Conservation (phyloP, 164 flowering plant genomes). For the Liriodendron chinense region DNA sequence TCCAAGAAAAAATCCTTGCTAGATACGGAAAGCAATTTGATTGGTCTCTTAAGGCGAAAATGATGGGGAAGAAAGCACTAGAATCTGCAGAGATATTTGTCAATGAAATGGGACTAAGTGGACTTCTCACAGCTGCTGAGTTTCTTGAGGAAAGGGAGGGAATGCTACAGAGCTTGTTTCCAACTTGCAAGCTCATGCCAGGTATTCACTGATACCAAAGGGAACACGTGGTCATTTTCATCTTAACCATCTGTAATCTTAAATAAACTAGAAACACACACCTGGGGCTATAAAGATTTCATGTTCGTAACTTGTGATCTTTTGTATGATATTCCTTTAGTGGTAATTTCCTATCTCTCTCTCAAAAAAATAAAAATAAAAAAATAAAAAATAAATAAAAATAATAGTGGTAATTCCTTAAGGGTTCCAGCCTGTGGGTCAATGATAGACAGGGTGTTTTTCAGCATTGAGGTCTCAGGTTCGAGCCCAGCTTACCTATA, state of each 20-base stretch:
- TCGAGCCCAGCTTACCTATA: neutral
- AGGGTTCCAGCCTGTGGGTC: neutral
- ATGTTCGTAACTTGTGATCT: neutral
- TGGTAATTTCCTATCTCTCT: too few species aligned
- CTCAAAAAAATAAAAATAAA: too few species aligned
- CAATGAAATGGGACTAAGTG: constrained; percentile 81
- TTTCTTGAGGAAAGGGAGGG: constrained; percentile 84
- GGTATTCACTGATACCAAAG: constrained; percentile 32
- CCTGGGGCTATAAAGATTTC: neutral
- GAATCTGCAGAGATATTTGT: constrained; percentile 87
- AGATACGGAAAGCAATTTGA: constrained; percentile 79
- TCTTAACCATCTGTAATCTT: too few species aligned
- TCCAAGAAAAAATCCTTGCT: constrained; percentile 78
- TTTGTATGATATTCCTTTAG: neutral
- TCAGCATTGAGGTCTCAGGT: neutral
- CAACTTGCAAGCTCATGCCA: constrained; percentile 83
- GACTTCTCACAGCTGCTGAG: constrained; percentile 63
- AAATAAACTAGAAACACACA: too few species aligned
- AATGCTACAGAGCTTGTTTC: constrained; percentile 65
- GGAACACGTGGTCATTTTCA: too few species aligned
- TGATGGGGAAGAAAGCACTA: constrained; percentile 96
- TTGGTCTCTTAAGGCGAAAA: constrained; percentile 89
- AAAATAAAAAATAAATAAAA: too few species aligned
- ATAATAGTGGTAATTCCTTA: too few species aligned
- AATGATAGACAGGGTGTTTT: neutral